Percentiles rank a stretch among this genome's conserved stretches.
These are phyloP conservation scores for Fusarium sp. DNA, from an alignment of 2,329 filamentous ascomycete species.

Conservation along the genomic window DNA sequence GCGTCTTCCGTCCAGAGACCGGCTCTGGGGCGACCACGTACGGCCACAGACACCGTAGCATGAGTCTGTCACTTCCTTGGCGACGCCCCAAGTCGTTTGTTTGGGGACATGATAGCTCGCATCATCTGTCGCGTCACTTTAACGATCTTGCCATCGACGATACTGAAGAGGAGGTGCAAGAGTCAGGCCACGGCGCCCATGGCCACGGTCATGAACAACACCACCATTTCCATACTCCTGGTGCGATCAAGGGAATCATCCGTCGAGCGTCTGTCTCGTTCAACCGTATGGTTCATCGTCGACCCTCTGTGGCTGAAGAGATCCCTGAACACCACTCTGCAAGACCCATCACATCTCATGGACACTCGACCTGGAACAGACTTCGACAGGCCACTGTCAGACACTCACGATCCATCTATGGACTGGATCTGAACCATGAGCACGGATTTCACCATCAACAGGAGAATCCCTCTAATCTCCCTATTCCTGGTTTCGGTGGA, in stretches of 20 bases:
- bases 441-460: slow-evolving; percentile 41
- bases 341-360: slow-evolving; percentile 60
- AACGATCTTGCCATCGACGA: slow-evolving; percentile 51
- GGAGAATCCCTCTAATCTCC: slow-evolving; percentile 48
- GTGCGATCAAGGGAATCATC: slow-evolving; percentile 63
- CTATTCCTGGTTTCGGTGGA: slow-evolving; percentile 61
- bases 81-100: slow-evolving; percentile 60
- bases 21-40: slow-evolving; percentile 8
- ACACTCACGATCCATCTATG: slow-evolving; percentile 59
- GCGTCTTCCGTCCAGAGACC: slow-evolving; percentile 14
- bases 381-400: slow-evolving; percentile 65
- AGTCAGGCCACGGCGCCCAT: slow-evolving; percentile 39
- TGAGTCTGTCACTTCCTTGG: slow-evolving; percentile 64
- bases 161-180: slow-evolving; percentile 41
- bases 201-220: slow-evolving; percentile 39
- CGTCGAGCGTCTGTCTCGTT: slow-evolving; percentile 68
- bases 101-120: slow-evolving; percentile 48
- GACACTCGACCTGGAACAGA: slow-evolving; percentile 60
- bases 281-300: slow-evolving; percentile 63
- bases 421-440: slow-evolving; percentile 51
- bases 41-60: slow-evolving; percentile 59
- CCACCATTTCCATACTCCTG: slow-evolving; percentile 43
- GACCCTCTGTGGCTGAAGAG: slow-evolving; percentile 56
- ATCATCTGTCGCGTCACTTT: slow-evolving; percentile 44
- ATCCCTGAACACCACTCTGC: slow-evolving; percentile 27